These are phyloP conservation scores for Kwoniella europaea DNA, from an alignment of 768 basidiomycete genomes.

Conservation along the genomic window DNA sequence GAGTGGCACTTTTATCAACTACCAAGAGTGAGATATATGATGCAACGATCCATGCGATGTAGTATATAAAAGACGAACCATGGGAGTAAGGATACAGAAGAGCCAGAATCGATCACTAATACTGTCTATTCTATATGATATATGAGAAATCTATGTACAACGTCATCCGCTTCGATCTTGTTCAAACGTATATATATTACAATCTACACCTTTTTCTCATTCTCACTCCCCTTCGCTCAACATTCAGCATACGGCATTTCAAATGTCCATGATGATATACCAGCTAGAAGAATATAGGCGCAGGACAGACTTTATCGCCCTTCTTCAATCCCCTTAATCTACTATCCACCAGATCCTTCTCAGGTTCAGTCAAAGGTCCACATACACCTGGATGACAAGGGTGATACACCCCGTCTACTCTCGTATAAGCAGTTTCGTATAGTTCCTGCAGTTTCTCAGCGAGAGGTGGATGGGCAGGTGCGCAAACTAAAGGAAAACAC, in stretches of 20 bases:
- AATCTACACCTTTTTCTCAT: too few relatives aligned
- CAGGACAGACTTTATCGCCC: constrained; percentile 40
- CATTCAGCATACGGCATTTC: too few relatives aligned
- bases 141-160: neutral
- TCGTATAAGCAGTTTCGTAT: constrained; percentile 52
- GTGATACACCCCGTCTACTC: constrained; percentile 43
- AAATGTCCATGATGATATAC: neutral
- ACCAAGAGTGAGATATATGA: neutral
- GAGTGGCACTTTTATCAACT: constrained; percentile 4
- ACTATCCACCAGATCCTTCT: constrained; percentile 44
- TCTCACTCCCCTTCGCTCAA: too few relatives aligned
- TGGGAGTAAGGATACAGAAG: neutral
- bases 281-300: constrained; percentile 43
- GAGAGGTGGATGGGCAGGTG: constrained; percentile 42
- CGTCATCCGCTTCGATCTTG: neutral
- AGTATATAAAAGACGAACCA: neutral
- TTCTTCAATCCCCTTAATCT: constrained; percentile 36
- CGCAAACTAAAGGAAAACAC: constrained; percentile 33
- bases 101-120: too few relatives aligned
- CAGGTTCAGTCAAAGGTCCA: constrained; percentile 47
- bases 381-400: constrained; percentile 52
- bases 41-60: constrained; percentile 5
- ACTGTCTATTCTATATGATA: neutral
- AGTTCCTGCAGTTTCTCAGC: constrained; percentile 37
- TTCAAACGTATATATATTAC: too few relatives aligned